phyloP scores from a whole-genome alignment of 257 asterid genomes.

The Petrea volubilis region DNA sequence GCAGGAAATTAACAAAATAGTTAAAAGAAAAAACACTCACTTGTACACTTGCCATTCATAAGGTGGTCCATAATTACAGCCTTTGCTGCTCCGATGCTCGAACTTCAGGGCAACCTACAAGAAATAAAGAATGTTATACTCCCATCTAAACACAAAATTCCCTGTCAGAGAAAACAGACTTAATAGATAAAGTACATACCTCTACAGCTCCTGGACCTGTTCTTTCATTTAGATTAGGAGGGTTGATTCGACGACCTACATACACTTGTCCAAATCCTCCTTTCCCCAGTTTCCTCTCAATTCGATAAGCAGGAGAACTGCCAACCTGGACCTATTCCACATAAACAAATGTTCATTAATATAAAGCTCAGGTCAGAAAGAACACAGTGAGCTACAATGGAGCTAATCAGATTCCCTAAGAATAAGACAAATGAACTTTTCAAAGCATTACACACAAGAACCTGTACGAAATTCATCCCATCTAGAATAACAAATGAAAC shows the following conservation, averaged over 20 bases:
- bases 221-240: conserved; percentile 52
- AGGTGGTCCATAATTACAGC: conserved; percentile 53
- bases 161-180: conserved; percentile 1
- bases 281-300: conserved; percentile 69
- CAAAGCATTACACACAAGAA: background rate
- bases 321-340: conserved; percentile 66
- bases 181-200: conserved; percentile 33
- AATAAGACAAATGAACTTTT: conserved; percentile 5
- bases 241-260: conserved; percentile 67
- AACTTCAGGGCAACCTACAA: conserved; percentile 68
- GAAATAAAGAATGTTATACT: conserved; percentile 2
- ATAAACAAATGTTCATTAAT: conserved; percentile 13
- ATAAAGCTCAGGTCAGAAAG: conserved; percentile 3
- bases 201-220: conserved; percentile 71
- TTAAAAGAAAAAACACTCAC: conserved; percentile 26
- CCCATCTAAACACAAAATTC: background rate
- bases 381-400: background rate
- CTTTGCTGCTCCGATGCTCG: conserved; percentile 52
- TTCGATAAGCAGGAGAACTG: conserved; percentile 61
- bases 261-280: conserved; percentile 89
- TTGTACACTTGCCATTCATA: conserved; percentile 62
- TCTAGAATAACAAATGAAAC: background rate
- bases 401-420: background rate
- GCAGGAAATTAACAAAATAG: background rate
- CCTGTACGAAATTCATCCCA: conserved; percentile 13